Percentiles rank a stretch among this genome's conserved stretches.
phyloP scores from a whole-genome alignment of 176 grass and related monocot genomes.

The Juncus effusus region DNA sequence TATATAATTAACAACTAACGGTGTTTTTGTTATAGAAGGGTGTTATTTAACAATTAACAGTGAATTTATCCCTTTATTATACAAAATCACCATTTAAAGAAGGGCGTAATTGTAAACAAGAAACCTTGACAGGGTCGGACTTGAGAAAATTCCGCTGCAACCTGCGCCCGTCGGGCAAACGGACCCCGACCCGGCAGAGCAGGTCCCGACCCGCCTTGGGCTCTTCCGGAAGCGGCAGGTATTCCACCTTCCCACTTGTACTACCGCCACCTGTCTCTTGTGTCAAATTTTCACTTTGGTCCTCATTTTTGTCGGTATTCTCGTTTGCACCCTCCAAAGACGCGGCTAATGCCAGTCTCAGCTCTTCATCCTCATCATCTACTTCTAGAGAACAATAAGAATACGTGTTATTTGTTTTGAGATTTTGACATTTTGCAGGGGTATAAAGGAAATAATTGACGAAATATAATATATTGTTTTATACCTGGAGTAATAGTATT shows the following conservation, averaged over 20 bases:
- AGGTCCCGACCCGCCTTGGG: slow-evolving; percentile 64
- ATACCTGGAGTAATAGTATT: slow-evolving; percentile 48
- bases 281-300: slow-evolving; percentile 28
- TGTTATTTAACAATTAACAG: too few relatives aligned
- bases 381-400: too few relatives aligned
- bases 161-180: slow-evolving; percentile 64
- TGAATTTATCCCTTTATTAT: too few relatives aligned
- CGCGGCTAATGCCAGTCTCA: slow-evolving; percentile 51
- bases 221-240: slow-evolving; percentile 77
- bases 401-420: too few relatives aligned
- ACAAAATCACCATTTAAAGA: not conserved
- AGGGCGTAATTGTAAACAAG: not conserved
- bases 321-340: slow-evolving; percentile 51
- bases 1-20: too few relatives aligned
- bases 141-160: slow-evolving; percentile 77
- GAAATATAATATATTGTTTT: not conserved
- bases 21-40: too few relatives aligned
- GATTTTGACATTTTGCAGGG: too few relatives aligned
- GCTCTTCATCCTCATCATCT: slow-evolving; percentile 69
- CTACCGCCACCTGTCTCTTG: slow-evolving; percentile 27
- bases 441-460: too few relatives aligned
- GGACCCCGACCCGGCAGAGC: slow-evolving; percentile 70
- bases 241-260: slow-evolving; percentile 40
- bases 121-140: slow-evolving; percentile 72
- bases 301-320: slow-evolving; percentile 17